Percentiles rank a stretch among this genome's conserved stretches.
phyloP scores from a whole-genome alignment of 225 moss, liverwort and hornwort species.

The Climacium dendroides region DNA sequence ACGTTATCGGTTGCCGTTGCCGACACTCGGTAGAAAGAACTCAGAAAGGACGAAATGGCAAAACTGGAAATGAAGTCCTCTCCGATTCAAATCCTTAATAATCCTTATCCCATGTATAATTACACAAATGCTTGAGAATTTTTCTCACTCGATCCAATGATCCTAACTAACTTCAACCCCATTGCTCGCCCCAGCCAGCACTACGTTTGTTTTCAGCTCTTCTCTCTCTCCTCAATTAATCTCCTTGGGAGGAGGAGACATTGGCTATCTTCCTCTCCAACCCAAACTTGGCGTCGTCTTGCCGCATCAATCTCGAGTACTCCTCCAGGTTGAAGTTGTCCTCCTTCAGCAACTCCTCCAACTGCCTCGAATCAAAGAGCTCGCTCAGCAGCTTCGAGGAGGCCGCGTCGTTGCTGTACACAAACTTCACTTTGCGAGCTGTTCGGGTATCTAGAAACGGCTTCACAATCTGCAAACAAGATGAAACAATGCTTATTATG shows the following conservation, averaged over 20 bases:
- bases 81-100: not conserved
- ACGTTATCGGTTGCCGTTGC: not conserved
- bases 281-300: slow-evolving; percentile 29
- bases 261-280: slow-evolving; percentile 9
- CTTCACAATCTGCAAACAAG: slow-evolving; percentile 16
- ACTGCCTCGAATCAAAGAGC: slow-evolving; percentile 9
- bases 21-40: not conserved
- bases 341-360: slow-evolving; percentile 28
- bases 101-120: not conserved
- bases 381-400: slow-evolving; percentile 28
- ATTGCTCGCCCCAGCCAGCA: too few relatives aligned
- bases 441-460: slow-evolving; percentile 36
- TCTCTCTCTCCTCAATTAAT: not conserved
- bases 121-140: not conserved
- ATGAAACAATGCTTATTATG: not conserved
- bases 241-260: not conserved
- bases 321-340: slow-evolving; percentile 30
- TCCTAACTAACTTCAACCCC: not conserved
- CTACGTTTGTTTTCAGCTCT: not conserved
- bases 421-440: slow-evolving; percentile 43
- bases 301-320: slow-evolving; percentile 19
- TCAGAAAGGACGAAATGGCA: not conserved
- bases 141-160: not conserved
- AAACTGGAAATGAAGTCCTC: not conserved
- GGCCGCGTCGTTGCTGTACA: slow-evolving; percentile 24